Evolutionary conservation across 2,329 filamentous ascomycete genomes (phyloP).

Genomic region (Blumeriella jaapii): DNA sequence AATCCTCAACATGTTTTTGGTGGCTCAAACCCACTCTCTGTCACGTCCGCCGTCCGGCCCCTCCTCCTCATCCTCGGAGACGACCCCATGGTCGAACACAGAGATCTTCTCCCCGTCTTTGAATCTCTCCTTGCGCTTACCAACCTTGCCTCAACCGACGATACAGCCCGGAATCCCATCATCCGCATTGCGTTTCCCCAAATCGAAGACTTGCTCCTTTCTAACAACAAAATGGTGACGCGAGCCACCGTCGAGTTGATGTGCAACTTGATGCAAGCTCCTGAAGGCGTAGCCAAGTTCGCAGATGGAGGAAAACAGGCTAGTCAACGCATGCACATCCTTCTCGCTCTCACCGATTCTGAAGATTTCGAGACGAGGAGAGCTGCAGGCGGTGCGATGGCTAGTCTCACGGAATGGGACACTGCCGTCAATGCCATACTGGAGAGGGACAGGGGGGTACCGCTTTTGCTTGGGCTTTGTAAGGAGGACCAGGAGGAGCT

Average conservation of each 20-base stretch:
- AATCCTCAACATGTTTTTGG: constrained; percentile 79
- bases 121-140: constrained; percentile 86
- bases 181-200: constrained; percentile 62
- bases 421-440: constrained; percentile 61
- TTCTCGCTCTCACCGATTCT: constrained; percentile 79
- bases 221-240: constrained; percentile 61
- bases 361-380: constrained; percentile 69
- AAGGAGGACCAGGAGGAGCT: constrained; percentile 59
- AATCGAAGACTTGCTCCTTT: constrained; percentile 75
- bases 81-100: constrained; percentile 48
- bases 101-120: constrained; percentile 79
- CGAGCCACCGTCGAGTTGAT: constrained; percentile 80
- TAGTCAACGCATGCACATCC: constrained; percentile 63
- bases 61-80: constrained; percentile 62
- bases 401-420: constrained; percentile 71
- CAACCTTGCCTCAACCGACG: constrained; percentile 74
- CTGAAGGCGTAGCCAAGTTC: constrained; percentile 56
- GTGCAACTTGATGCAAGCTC: constrained; percentile 73
- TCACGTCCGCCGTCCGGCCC: constrained; percentile 71
- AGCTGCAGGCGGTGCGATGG: constrained; percentile 80
- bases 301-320: constrained; percentile 56
- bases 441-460: constrained; percentile 57
- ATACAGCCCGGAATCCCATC: constrained; percentile 52
- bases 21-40: constrained; percentile 59
- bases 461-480: constrained; percentile 72